Percentiles rank a stretch among this genome's conserved stretches.
These are phyloP conservation scores for Claviceps humidiphila DNA, from an alignment of 2,329 filamentous ascomycete genomes.

Conservation along the genomic window DNA sequence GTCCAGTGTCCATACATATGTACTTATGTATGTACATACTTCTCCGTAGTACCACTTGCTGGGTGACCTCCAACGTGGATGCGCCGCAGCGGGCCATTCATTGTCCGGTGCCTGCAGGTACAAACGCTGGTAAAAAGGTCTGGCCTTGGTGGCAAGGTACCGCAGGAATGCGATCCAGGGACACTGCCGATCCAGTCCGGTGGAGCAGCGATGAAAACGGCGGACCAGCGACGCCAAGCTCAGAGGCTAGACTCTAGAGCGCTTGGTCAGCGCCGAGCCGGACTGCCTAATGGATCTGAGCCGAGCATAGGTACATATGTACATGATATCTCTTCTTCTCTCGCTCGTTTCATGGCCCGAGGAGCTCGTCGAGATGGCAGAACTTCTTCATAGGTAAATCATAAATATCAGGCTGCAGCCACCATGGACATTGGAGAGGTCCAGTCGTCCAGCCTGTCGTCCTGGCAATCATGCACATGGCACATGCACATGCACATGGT, in stretches of 20 bases:
- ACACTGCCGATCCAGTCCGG: constrained; percentile 2
- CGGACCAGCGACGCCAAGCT: background rate
- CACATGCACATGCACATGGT: background rate
- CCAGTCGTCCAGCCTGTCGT: background rate
- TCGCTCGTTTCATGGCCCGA: no score
- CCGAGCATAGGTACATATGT: no score
- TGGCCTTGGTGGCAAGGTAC: background rate
- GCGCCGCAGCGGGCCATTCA: constrained; percentile 4
- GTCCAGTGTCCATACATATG: no score
- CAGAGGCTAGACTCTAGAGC: no score
- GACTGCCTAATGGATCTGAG: background rate
- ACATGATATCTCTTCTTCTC: no score
- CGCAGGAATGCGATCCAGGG: background rate
- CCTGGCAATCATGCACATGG: background rate
- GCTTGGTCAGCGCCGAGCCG: background rate
- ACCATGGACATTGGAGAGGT: no score
- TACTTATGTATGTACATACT: no score
- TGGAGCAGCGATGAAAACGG: background rate
- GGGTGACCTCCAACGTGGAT: constrained; percentile 1
- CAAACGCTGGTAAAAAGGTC: background rate
- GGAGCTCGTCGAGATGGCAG: no score
- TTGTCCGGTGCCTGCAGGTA: constrained; percentile 7
- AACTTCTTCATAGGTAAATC: no score
- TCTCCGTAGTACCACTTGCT: background rate
- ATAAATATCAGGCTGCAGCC: no score